A percentile compares a stretch with the other conserved stretches of the same genome.
These are phyloP conservation scores for Ustilago bromivora DNA, from an alignment of 1,284 basidiomycete genomes.

Conservation along the genomic window DNA sequence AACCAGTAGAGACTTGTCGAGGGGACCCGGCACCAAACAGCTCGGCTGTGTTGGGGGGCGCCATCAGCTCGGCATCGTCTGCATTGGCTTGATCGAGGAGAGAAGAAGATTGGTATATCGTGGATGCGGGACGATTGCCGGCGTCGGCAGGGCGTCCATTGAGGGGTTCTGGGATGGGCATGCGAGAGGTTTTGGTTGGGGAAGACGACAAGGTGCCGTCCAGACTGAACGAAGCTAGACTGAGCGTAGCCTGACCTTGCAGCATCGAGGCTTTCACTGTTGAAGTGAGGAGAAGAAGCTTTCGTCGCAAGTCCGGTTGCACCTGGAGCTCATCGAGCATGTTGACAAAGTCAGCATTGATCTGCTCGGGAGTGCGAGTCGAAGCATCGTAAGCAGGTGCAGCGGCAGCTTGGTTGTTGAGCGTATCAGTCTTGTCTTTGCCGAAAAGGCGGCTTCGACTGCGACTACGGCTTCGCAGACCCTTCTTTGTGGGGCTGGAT, in stretches of 20 bases:
- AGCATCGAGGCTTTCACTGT: conserved; percentile 90
- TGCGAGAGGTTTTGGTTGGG: conserved; percentile 28
- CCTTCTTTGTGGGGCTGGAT: conserved; percentile 40
- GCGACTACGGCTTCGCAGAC: conserved; percentile 36
- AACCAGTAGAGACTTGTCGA: conserved; percentile 33
- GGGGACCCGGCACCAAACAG: conserved; percentile 48
- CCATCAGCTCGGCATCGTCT: conserved; percentile 38
- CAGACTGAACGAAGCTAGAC: conserved; percentile 71
- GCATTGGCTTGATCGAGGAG: conserved; percentile 10
- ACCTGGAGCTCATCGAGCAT: conserved; percentile 73
- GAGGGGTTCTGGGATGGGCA: conserved; percentile 48
- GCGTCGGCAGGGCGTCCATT: conserved; percentile 12
- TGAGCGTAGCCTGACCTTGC: conserved; percentile 81
- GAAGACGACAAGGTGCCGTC: conserved; percentile 20
- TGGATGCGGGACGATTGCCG: conserved; percentile 20
- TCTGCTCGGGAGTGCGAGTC: conserved; percentile 39
- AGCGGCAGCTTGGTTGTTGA: conserved; percentile 20
- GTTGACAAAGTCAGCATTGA: conserved; percentile 56
- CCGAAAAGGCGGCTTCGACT: conserved; percentile 43
- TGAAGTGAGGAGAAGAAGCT: conserved; percentile 80
- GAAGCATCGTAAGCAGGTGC: conserved; percentile 14
- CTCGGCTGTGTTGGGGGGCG: conserved; percentile 45
- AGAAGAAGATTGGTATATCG: conserved; percentile 22
- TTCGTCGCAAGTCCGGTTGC: conserved; percentile 79
- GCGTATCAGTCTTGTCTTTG: conserved; percentile 41